Base-by-base conservation (phyloP, 495 filamentous ascomycete genomes). In the Penicillium waksmanii region DNA sequence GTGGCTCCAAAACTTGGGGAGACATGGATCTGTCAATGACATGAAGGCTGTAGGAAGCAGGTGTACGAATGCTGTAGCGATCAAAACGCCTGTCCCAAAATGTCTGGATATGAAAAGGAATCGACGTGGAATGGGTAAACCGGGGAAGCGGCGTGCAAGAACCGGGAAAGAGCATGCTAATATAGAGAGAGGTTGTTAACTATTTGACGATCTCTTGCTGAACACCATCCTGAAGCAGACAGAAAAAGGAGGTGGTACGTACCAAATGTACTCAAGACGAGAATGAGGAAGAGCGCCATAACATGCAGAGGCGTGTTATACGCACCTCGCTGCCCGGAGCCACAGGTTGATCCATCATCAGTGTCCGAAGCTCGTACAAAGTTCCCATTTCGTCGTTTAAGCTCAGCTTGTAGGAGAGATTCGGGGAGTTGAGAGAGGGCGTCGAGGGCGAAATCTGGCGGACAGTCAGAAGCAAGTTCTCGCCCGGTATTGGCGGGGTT, bases 51-150 rank as follows among this genome's bases (percentile, higher is more conserved):
- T 94, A 11, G 91, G 91, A 5, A 96, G 87, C 43, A 87, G 71
- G 71, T 95, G 91, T 25, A 95, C 91, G 67, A 96, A 96, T 44
- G 91, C 91, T n/a, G 91, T 93, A 18, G 91, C 90, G 60, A 95
- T 89, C 33, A 96, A 75, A 9, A 96, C 91, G 21, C 91, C 91
- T 5, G 91, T 95, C 38, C 91, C 91, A 63, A 96, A 93, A 73
- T 94, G 89, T 52, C 90, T 88, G 31, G 88, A 90, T 47, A 89
- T 71, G 73, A 92, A 92, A 61, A 93, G 77, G 61, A 86, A 85
- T 12, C 72, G 75, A 25, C 76, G 78, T 34, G 79, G 78, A 53
- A 82, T 79, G 0, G 80, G 78, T 56, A 76, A 58, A 40, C 69
- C 60, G 18, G 79, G 80, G 61, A 82, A 83, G 15, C 77, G 78